Conservation (phyloP, 768 basidiomycete genomes). For the Suillus plorans region DNA sequence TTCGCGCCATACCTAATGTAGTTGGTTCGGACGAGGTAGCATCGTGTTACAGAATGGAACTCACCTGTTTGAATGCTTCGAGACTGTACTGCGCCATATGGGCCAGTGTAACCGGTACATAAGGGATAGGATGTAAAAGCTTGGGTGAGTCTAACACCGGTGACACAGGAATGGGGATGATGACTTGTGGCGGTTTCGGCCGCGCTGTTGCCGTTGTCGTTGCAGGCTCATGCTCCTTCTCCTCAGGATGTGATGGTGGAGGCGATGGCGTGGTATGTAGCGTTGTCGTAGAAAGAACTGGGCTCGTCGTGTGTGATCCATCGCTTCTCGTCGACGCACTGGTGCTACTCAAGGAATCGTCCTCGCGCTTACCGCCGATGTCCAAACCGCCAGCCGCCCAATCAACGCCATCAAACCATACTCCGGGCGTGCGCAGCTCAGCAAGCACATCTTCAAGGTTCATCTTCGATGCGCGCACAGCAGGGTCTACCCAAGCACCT, state of each 20-base stretch:
- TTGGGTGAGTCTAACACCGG: conserved; percentile 63
- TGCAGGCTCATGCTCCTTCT: conserved; percentile 35
- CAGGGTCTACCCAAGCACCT: conserved; percentile 44
- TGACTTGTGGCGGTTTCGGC: conserved; percentile 30
- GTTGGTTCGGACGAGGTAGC: background rate
- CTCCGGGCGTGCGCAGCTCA: conserved; percentile 52
- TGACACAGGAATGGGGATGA: conserved; percentile 43
- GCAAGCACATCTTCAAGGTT: conserved; percentile 57
- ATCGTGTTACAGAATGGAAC: conserved; percentile 22
- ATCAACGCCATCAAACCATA: conserved; percentile 76
- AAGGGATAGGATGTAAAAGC: conserved; percentile 65
- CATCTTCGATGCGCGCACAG: conserved; percentile 55
- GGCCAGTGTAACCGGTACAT: conserved; percentile 56
- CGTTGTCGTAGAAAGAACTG: conserved; percentile 71
- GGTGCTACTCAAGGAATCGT: conserved; percentile 44
- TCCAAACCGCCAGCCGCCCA: conserved; percentile 40
- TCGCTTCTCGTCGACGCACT: conserved; percentile 47
- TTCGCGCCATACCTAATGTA: conserved; percentile 65
- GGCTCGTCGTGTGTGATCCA: conserved; percentile 64
- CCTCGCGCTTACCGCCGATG: conserved; percentile 35
- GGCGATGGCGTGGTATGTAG: conserved; percentile 79
- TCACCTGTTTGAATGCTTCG: conserved; percentile 56
- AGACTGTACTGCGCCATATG: conserved; percentile 58
- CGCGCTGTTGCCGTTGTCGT: conserved; percentile 4
- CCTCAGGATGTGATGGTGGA: conserved; percentile 44